phyloP scores from a whole-genome alignment of 495 filamentous ascomycete species.

The Mytilinidion resinicola region DNA sequence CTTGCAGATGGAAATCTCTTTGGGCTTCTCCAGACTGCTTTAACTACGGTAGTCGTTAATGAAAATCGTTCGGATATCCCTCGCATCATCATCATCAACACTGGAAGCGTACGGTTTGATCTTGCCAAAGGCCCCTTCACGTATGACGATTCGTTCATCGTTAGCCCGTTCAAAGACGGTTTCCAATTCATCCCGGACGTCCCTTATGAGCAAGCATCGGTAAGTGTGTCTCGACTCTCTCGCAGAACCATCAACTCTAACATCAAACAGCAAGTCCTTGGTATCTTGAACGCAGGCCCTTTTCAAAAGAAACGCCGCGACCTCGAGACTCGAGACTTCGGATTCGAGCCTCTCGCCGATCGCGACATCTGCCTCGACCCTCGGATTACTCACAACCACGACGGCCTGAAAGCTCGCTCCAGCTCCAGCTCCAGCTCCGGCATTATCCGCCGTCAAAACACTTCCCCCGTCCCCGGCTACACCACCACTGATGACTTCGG shows the following conservation, averaged over 20 bases:
- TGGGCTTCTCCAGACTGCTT: conserved; percentile 30
- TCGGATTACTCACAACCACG: conserved; percentile 20
- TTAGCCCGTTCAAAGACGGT: conserved; percentile 34
- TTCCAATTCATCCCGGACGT: conserved; percentile 39
- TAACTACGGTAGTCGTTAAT: conserved; percentile 33
- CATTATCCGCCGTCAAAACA: conserved; percentile 39
- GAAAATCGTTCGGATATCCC: conserved; percentile 28
- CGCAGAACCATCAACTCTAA: not conserved
- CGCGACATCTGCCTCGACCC: conserved; percentile 43
- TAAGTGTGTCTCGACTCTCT: not conserved
- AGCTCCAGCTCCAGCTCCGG: conserved; percentile 12
- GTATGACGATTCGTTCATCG: conserved; percentile 38
- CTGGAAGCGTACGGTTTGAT: conserved; percentile 38
- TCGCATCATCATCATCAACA: conserved; percentile 38
- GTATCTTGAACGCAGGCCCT: conserved; percentile 38
- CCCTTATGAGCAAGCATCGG: conserved; percentile 30
- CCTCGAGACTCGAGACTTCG: conserved; percentile 25
- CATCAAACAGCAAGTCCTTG: conserved; percentile 30
- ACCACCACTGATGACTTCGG: conserved; percentile 42
- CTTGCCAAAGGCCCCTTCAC: conserved; percentile 40
- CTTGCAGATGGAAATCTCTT: conserved; percentile 35
- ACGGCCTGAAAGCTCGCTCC: conserved; percentile 4
- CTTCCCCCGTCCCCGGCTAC: conserved; percentile 36
- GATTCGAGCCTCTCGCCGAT: conserved; percentile 26
- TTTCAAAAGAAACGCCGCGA: conserved; percentile 39